These are phyloP conservation scores for Paraglomus occultum DNA, from an alignment of 192 early-diverging fungal species.

Conservation along the genomic window DNA sequence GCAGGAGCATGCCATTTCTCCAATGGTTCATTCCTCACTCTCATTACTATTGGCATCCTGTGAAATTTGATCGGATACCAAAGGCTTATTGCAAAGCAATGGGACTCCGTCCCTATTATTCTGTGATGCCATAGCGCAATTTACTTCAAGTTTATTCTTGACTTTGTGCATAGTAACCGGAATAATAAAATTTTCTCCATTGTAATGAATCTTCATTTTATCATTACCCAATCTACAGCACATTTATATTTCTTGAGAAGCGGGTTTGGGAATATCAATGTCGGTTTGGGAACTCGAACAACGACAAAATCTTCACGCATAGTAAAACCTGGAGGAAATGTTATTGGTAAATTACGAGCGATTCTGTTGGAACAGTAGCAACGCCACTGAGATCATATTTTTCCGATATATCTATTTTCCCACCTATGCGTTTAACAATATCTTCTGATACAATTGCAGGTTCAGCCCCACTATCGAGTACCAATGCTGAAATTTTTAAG, in stretches of 20 bases:
- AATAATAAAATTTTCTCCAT: conserved; percentile 1
- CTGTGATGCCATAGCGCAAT: not conserved
- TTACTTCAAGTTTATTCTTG: not conserved
- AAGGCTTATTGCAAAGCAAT: too few relatives aligned
- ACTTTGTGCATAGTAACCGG: conserved; percentile 19
- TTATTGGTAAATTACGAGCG: conserved; percentile 10
- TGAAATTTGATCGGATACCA: not conserved
- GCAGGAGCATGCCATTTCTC: conserved; percentile 16
- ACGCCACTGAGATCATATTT: conserved; percentile 12
- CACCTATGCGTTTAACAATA: not conserved
- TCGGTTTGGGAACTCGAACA: conserved; percentile 5
- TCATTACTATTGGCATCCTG: not conserved
- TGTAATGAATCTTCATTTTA: conserved; percentile 4
- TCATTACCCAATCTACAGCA: conserved; percentile 14
- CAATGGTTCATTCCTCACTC: not conserved
- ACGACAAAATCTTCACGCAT: conserved; percentile 12
- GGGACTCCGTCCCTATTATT: too few relatives aligned
- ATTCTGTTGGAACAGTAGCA: conserved; percentile 7
- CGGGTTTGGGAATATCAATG: conserved; percentile 1
- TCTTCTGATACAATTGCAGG: conserved; percentile 6
- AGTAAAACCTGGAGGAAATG: not conserved
- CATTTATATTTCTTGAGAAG: conserved; percentile 21
- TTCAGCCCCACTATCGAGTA: not conserved
- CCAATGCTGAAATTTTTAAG: not conserved
- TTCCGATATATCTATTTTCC: not conserved